A percentile compares a stretch with the other conserved stretches of the same genome.
These are phyloP conservation scores for Aspergillus coremiiformis DNA, from an alignment of 495 filamentous ascomycete species.

Conservation along the genomic window DNA sequence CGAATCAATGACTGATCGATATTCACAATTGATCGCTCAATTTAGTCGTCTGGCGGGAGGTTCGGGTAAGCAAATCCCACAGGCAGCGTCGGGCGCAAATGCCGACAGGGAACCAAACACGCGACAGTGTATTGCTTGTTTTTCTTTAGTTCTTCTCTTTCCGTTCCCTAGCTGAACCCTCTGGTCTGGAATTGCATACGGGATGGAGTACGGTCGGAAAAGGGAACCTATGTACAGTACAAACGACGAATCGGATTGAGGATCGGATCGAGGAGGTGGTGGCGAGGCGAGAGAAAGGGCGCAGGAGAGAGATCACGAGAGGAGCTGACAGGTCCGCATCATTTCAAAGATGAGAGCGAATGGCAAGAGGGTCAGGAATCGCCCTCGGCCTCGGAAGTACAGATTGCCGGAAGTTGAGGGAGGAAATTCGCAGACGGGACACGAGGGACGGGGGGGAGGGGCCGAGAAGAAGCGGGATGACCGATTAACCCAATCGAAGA, in stretches of 20 bases:
- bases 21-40: background rate
- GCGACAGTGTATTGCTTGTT: background rate
- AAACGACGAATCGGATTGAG: background rate
- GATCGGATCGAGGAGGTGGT: background rate
- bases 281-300: conserved; percentile 6
- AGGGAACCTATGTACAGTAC: background rate
- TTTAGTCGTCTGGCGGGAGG: conserved; percentile 7
- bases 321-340: conserved; percentile 29
- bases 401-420: conserved; percentile 1
- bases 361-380: background rate
- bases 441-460: conserved; percentile 5
- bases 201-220: background rate
- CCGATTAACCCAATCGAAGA: conserved; percentile 9
- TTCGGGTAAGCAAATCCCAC: conserved; percentile 14
- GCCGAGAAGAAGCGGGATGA: conserved; percentile 3
- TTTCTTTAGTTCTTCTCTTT: background rate
- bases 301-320: conserved; percentile 24
- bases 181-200: background rate
- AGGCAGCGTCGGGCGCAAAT: conserved; percentile 7
- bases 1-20: background rate
- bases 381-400: background rate
- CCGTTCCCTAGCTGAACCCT: background rate
- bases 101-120: background rate
- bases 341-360: conserved; percentile 19
- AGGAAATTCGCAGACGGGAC: conserved; percentile 1